Evolutionary conservation across 257 asterid species (phyloP), one percentile per base, ranked within the genome.

Genomic region (Lantana camara): DNA sequence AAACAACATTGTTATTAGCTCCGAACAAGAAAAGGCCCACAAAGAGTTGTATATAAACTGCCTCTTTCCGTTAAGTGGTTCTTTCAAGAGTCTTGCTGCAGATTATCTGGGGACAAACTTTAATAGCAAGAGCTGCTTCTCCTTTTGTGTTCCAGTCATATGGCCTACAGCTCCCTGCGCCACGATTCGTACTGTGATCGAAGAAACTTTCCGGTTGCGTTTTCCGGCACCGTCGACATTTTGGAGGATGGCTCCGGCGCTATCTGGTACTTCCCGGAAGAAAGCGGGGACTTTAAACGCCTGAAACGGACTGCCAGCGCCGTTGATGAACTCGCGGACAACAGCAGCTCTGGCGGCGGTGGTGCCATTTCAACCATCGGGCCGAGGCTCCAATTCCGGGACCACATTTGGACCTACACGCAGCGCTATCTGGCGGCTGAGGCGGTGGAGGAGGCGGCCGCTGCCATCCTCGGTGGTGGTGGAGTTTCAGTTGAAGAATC

Each of bases 381-480:
- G 57, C 69, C 77, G 7, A 63, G 80, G 74, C 73, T 70, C 55
- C 94, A 81, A 7, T 85, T 87, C 64, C 86, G 97, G 9, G 91
- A 90, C 50, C 91, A 85, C 32, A 82, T 90, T 19, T 70, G 79
- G 86, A 68, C 83, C 10, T 83, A 79, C 48, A 85, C 74, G 6
- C 88, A 80, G 37, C 84, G 87, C 7, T 90, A 79, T 47, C 80
- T 76, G 0, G 89, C 88, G 0, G 87, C 81, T 9, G 97, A 84
- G 80, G 91, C 88, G 0, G 67, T 75, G 22, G 84, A 73, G 42
- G 83, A 75, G 47, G 89, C 80, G 0, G 83, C 75, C 1, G 54
- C 61, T 4, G 68, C 82, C 27, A 51, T 73, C 13, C 20, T 57
- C 24, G 66, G 59, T 16, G 78, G 59, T 16, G 78, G 71, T 7